Base-by-base conservation (phyloP, 2,329 filamentous ascomycete species). In the Hypomyces rosellus region DNA sequence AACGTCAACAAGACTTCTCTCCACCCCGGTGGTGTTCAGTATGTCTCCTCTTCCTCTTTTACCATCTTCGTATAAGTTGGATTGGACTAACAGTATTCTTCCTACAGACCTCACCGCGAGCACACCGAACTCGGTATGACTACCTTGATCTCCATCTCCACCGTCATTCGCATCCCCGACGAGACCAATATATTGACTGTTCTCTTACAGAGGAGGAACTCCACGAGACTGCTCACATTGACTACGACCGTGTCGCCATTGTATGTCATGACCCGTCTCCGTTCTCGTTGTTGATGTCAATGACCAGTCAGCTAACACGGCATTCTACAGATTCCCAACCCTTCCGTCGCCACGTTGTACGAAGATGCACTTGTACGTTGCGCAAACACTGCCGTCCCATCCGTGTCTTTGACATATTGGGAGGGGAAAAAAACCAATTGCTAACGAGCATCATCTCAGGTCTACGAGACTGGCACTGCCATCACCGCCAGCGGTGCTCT, bases 191-290 rank as follows among this genome's bases (percentile, higher is more conserved):
- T 34, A 20, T 34, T 34, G 33, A 46, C 37, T 30, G 39, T 40
- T 43, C n/a, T 20, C 6, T 34, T 30, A 48, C 58, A 75, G 79
- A 99, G 76, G 90, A 97, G 76, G 89, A 96, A 71, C 87, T 99
- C 55, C 91, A 97, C 73, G 89, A 96, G 74, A 90, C 86, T 67
- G 93, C 93, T 61, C 92, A 99, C 80, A 99, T 99, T 67, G 93
- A 99, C 80, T 99, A 97, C 71, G 88, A 97, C 74, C 88, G 90
- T 67, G 93, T 99, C 65, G 89, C 93, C 57, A 99, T 99, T 78
- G 91, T 95, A 81, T 71, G 88, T 56, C 41, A 12, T 25, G 6
- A n/a, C 15, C n/a, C 16, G 22, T n/a, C 20, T 7, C 22, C 22
- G 7, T 11, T 14, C 4, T 30, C 18, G 16, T 33, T 33, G 3